Evolutionary conservation across 148 eudicot genomes (phyloP).

Genomic region (Rheum nobile): DNA sequence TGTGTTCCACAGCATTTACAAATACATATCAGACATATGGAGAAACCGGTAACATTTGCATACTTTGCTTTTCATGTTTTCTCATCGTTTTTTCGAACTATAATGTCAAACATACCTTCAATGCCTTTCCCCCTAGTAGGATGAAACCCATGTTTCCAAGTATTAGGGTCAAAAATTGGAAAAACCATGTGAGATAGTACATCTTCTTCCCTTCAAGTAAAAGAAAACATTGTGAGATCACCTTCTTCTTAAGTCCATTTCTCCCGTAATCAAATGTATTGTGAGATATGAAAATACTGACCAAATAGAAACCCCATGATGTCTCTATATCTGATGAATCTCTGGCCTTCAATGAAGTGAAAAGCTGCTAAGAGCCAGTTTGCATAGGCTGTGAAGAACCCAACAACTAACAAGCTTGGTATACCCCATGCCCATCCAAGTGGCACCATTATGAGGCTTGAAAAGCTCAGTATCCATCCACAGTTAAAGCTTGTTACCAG

Average conservation of each 20-base stretch:
- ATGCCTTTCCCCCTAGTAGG: constrained; percentile 55
- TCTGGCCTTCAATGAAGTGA: constrained; percentile 26
- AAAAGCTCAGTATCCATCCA: constrained; percentile 32
- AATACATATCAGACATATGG: neutral
- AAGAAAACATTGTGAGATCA: neutral
- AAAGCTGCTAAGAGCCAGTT: constrained; percentile 35
- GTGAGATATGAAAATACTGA: constrained; percentile 1
- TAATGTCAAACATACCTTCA: constrained; percentile 29
- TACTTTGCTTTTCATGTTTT: neutral
- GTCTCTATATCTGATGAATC: constrained; percentile 33
- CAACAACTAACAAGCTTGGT: constrained; percentile 17
- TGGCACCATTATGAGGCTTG: constrained; percentile 26
- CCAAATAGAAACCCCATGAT: constrained; percentile 26
- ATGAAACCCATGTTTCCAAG: constrained; percentile 55
- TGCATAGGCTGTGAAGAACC: constrained; percentile 22
- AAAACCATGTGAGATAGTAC: constrained; percentile 41
- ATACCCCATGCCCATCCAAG: constrained; percentile 32
- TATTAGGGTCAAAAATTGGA: constrained; percentile 32
- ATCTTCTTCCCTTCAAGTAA: constrained; percentile 33
- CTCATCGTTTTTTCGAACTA: neutral
- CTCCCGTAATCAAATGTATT: neutral
- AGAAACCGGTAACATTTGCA: neutral
- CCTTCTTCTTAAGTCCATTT: neutral
- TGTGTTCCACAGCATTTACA: constrained; percentile 11
- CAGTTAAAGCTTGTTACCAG: constrained; percentile 29